These are phyloP conservation scores for Areca catechu DNA, from an alignment of 176 grass and related monocot species.

Conservation along the genomic window DNA sequence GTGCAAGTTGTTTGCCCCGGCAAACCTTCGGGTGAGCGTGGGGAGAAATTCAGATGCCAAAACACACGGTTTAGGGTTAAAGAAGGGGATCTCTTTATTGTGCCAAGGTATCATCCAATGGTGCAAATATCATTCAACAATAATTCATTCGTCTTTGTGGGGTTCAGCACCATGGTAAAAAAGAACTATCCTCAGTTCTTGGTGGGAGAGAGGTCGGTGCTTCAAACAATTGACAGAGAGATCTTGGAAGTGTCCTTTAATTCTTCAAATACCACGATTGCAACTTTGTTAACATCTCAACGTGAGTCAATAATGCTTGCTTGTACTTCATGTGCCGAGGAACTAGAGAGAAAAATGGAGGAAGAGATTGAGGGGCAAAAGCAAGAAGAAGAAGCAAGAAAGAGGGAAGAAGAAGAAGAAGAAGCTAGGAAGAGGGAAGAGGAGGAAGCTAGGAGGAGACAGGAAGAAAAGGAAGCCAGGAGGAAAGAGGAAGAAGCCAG, in stretches of 20 bases:
- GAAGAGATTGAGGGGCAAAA: slow-evolving; percentile 14
- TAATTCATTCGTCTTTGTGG: slow-evolving; percentile 64
- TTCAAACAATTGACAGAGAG: slow-evolving; percentile 39
- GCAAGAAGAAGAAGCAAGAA: slow-evolving; percentile 1
- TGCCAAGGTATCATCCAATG: slow-evolving; percentile 78
- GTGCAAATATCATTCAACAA: slow-evolving; percentile 86
- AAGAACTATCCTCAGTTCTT: slow-evolving; percentile 85
- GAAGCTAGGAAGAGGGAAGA: background rate
- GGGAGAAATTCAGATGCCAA: slow-evolving; percentile 8
- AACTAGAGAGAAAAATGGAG: slow-evolving; percentile 39
- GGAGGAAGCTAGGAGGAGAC: background rate
- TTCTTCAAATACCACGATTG: slow-evolving; percentile 30
- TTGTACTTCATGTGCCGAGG: slow-evolving; percentile 77
- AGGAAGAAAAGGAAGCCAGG: background rate
- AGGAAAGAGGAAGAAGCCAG: background rate
- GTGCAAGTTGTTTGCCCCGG: slow-evolving; percentile 66
- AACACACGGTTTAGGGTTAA: slow-evolving; percentile 42
- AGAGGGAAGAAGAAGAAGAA: background rate
- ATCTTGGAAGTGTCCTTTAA: slow-evolving; percentile 42
- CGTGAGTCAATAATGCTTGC: slow-evolving; percentile 42
- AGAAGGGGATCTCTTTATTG: slow-evolving; percentile 72
- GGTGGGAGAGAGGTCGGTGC: slow-evolving; percentile 41
- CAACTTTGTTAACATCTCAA: slow-evolving; percentile 37
- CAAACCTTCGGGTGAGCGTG: slow-evolving; percentile 13
- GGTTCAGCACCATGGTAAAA: slow-evolving; percentile 63